Evolutionary conservation across 805 yeast species (phyloP).

Genomic region (Starmerella lactis-condensi): DNA sequence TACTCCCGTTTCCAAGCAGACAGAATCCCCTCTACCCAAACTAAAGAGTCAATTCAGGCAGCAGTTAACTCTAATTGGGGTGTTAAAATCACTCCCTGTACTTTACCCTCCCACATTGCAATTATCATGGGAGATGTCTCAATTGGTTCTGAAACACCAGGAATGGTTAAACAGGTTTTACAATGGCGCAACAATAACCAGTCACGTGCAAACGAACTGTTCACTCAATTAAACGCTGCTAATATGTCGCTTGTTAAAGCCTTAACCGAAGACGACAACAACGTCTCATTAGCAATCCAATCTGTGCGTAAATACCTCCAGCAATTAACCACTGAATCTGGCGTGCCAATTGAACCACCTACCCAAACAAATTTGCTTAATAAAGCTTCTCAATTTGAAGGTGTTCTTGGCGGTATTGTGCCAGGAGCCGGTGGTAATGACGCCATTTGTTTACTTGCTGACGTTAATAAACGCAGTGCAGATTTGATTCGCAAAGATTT

Average conservation of each 20-base stretch:
- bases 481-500: constrained; percentile 7
- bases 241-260: constrained; percentile 39
- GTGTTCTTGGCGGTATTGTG: constrained; percentile 87
- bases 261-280: constrained; percentile 23
- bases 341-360: constrained; percentile 77
- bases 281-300: constrained; percentile 17
- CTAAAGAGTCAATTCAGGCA: constrained; percentile 6
- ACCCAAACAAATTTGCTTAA: constrained; percentile 56
- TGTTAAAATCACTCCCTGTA: constrained; percentile 34
- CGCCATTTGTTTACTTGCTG: constrained; percentile 61
- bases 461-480: constrained; percentile 26
- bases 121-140: constrained; percentile 83
- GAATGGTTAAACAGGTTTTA: constrained; percentile 57
- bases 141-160: constrained; percentile 90
- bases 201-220: constrained; percentile 34
- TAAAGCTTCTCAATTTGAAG: constrained; percentile 35
- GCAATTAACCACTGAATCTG: constrained; percentile 41
- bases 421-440: constrained; percentile 99
- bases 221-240: constrained; percentile 35
- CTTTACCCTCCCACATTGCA: constrained; percentile 49
- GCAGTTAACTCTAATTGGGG: constrained; percentile 34
- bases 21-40: constrained; percentile 19
- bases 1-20: constrained; percentile 58
- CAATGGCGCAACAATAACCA: constrained; percentile 45
- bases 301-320: constrained; percentile 41